Percentiles rank a stretch among this genome's conserved stretches.
phyloP scores from a whole-genome alignment of 306 rosid species.

The Corylus heterophylla region DNA sequence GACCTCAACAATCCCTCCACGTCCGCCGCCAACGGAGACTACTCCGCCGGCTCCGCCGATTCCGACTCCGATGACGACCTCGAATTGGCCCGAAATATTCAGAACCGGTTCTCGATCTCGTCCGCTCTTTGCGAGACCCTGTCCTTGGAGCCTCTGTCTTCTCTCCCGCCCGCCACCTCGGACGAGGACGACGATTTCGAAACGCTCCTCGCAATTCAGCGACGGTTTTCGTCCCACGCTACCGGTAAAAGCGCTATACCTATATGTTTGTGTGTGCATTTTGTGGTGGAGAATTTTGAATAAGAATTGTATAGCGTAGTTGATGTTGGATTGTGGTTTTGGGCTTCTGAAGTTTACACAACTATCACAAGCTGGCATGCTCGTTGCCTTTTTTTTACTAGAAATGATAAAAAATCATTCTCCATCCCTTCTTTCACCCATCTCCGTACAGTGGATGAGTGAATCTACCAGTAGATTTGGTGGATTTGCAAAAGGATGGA shows the following conservation, averaged over 20 bases:
- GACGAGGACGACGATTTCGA: slow-evolving; percentile 73
- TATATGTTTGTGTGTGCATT: neutral
- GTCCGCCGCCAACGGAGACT: neutral
- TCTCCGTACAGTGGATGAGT: too few relatives aligned
- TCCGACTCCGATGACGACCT: slow-evolving; percentile 36
- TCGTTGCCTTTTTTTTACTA: neutral
- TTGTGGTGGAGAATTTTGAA: neutral
- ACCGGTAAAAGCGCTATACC: slow-evolving; percentile 33
- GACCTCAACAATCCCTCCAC: neutral
- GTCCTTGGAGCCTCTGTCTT: slow-evolving; percentile 30
- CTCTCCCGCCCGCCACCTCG: slow-evolving; percentile 39
- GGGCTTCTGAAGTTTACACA: neutral
- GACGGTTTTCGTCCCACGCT: slow-evolving; percentile 52
- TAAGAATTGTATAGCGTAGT: neutral
- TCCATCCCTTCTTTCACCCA: too few relatives aligned
- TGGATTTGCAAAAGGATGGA: too few relatives aligned
- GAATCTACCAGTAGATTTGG: too few relatives aligned
- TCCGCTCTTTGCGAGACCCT: slow-evolving; percentile 23
- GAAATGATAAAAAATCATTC: too few relatives aligned
- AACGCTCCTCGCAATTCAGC: slow-evolving; percentile 55
- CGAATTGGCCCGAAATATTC: slow-evolving; percentile 47
- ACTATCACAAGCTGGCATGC: neutral
- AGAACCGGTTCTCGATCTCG: slow-evolving; percentile 43
- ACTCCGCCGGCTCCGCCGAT: neutral
- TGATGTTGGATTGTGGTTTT: neutral